These are phyloP conservation scores for Coelastrella sp. DNA, from an alignment of 139 green algal species.

Conservation along the genomic window DNA sequence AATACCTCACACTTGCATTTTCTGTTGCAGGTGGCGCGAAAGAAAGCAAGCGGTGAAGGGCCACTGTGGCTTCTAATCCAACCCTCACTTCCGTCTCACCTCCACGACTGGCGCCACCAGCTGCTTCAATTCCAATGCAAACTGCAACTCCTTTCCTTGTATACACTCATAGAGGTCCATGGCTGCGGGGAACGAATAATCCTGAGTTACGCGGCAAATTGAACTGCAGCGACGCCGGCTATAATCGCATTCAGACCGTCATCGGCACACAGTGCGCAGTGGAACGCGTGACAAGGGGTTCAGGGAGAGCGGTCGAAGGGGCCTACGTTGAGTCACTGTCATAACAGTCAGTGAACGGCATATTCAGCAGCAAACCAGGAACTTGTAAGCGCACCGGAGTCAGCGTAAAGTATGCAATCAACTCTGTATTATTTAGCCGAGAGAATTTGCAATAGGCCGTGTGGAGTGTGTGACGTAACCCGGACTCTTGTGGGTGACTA, in stretches of 20 bases:
- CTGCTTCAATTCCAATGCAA: conserved; percentile 50
- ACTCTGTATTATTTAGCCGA: no score
- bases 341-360: not conserved
- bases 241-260: not conserved
- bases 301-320: not conserved
- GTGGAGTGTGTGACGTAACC: no score
- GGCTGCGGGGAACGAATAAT: not conserved
- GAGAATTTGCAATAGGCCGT: no score
- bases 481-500: no score
- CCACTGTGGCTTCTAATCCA: not conserved
- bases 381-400: no score
- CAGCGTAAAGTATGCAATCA: no score
- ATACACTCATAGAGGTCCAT: conserved; percentile 45
- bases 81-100: not conserved
- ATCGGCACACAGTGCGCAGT: not conserved
- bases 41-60: not conserved
- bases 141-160: conserved; percentile 13
- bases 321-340: not conserved
- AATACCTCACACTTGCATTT: no score
- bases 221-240: not conserved
- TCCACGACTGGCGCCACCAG: conserved; percentile 38
- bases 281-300: not conserved
- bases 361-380: no score
- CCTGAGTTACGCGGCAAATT: not conserved
- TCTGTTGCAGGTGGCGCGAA: not conserved